phyloP scores from a whole-genome alignment of 2,329 filamentous ascomycete species.

The Cyclaneusma minus region DNA sequence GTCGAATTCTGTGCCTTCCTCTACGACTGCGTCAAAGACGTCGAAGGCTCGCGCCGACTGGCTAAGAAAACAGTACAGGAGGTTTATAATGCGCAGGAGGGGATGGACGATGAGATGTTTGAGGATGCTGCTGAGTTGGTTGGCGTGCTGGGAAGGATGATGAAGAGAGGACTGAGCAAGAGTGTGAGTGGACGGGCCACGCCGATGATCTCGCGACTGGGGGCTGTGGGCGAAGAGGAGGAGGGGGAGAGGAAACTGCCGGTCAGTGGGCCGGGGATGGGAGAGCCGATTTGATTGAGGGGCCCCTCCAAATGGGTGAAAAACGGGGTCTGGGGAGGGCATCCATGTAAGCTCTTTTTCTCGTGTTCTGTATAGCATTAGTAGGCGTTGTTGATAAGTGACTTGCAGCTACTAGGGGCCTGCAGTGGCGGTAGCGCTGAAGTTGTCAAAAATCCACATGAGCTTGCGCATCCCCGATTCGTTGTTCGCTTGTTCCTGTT shows the following conservation, averaged over 20 bases:
- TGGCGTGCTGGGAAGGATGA: slow-evolving; percentile 73
- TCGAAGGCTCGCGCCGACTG: slow-evolving; percentile 56
- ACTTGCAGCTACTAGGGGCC: no score
- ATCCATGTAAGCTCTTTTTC: no score
- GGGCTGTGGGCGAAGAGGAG: background rate
- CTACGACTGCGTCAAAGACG: slow-evolving; percentile 82
- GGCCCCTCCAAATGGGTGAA: no score
- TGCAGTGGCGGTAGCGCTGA: no score
- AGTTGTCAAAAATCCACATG: no score
- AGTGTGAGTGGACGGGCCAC: slow-evolving; percentile 1
- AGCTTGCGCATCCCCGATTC: no score
- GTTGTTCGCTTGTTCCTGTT: no score
- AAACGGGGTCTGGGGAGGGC: no score
- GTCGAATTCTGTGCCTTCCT: slow-evolving; percentile 87
- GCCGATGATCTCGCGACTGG: background rate
- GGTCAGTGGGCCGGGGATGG: slow-evolving; percentile 11
- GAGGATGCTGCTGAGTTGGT: slow-evolving; percentile 82
- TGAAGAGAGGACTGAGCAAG: slow-evolving; percentile 46
- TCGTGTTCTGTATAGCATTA: no score
- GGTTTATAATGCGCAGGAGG: slow-evolving; percentile 80
- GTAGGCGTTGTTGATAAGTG: no score
- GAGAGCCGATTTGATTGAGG: slow-evolving; percentile 16
- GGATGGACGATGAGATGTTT: slow-evolving; percentile 92
- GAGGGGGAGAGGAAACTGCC: slow-evolving; percentile 1
- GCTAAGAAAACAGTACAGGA: slow-evolving; percentile 76